These are phyloP conservation scores for Moesziomyces globuligerus DNA, from an alignment of 1,284 basidiomycete species.

Conservation along the genomic window DNA sequence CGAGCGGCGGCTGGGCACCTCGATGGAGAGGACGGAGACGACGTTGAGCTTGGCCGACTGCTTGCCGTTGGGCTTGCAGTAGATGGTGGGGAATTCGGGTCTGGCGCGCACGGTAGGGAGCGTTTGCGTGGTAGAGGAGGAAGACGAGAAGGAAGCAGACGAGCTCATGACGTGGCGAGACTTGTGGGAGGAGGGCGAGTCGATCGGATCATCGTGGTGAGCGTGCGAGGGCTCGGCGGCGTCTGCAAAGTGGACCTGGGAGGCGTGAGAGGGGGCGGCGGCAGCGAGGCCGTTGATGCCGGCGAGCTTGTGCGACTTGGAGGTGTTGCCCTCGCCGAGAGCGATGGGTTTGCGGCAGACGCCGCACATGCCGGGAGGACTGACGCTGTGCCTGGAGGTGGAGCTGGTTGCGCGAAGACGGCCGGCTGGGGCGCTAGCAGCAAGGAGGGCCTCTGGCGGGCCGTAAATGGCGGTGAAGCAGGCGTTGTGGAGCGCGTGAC, in stretches of 20 bases:
- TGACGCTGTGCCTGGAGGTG: conserved; percentile 69
- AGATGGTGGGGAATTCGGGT: conserved; percentile 84
- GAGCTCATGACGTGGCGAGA: conserved; percentile 20
- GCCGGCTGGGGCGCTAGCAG: conserved; percentile 31
- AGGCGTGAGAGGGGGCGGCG: conserved; percentile 6
- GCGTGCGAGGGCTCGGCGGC: conserved; percentile 20
- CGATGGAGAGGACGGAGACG: conserved; percentile 88
- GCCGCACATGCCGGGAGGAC: conserved; percentile 85
- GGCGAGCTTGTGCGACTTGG: conserved; percentile 67
- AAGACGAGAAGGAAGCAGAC: conserved; percentile 31
- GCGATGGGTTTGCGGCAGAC: conserved; percentile 96
- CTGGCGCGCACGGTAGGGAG: conserved; percentile 83
- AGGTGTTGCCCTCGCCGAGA: conserved; percentile 78
- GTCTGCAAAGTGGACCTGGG: conserved; percentile 13
- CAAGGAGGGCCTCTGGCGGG: conserved; percentile 74
- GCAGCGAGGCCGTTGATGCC: conserved; percentile 23
- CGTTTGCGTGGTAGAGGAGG: conserved; percentile 30
- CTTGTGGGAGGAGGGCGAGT: conserved; percentile 6
- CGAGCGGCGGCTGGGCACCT: conserved; percentile 81
- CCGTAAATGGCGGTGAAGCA: conserved; percentile 97
- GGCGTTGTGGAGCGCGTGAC: conserved; percentile 94
- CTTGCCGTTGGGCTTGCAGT: conserved; percentile 71
- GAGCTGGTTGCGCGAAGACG: conserved; percentile 30
- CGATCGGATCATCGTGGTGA: conserved; percentile 41
- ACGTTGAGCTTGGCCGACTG: conserved; percentile 75